Percentiles rank a stretch among this genome's conserved stretches.
phyloP scores from a whole-genome alignment of 2,329 filamentous ascomycete species.

The Graphiopsis chlorocephala region DNA sequence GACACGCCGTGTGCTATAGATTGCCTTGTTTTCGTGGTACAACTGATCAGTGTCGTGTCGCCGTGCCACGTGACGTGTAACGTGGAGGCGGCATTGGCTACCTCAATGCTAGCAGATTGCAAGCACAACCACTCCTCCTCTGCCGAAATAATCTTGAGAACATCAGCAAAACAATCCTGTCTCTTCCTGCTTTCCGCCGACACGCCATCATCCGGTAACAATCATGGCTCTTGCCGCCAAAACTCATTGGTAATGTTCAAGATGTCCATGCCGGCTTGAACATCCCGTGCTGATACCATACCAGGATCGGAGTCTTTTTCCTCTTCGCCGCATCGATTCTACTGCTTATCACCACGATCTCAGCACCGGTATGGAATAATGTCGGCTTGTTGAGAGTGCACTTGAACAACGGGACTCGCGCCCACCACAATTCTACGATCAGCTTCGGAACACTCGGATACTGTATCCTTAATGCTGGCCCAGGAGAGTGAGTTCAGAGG shows the following conservation, averaged over 20 bases:
- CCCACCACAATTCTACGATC: slow-evolving; percentile 38
- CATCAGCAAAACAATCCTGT: neutral
- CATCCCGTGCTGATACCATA: neutral
- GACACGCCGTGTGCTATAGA: neutral
- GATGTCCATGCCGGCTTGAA: neutral
- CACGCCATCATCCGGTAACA: neutral
- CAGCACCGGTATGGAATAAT: slow-evolving; percentile 57
- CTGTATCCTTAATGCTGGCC: slow-evolving; percentile 43
- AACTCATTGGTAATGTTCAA: slow-evolving; percentile 3
- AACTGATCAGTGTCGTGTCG: neutral
- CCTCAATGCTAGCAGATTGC: neutral
- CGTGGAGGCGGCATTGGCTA: neutral
- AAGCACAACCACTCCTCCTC: neutral
- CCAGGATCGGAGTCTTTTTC: slow-evolving; percentile 53
- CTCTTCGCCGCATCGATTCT: slow-evolving; percentile 56
- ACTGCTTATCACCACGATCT: slow-evolving; percentile 58
- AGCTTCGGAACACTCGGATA: slow-evolving; percentile 62
- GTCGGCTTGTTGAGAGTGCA: slow-evolving; percentile 55
- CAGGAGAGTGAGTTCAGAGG: slow-evolving; percentile 1
- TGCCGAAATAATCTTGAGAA: neutral
- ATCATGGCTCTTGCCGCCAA: neutral
- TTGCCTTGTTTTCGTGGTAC: neutral
- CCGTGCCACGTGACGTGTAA: neutral
- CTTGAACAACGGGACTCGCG: slow-evolving; percentile 39
- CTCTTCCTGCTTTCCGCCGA: neutral